Evolutionary conservation across 2,329 filamentous ascomycete species (phyloP).

Genomic region (Aspergillus hortae): DNA sequence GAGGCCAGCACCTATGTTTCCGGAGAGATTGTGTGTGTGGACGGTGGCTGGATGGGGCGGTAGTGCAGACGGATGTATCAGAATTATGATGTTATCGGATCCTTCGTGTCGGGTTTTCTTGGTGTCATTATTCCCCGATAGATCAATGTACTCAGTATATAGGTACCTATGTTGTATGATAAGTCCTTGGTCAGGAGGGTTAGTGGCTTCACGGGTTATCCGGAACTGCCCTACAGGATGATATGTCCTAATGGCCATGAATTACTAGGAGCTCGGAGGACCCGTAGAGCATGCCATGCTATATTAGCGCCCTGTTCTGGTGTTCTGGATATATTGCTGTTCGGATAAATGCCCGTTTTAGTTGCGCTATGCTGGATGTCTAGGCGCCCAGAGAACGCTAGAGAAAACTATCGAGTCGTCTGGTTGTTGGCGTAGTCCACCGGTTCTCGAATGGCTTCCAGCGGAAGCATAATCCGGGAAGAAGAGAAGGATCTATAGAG

Average conservation of each 20-base stretch:
- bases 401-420: background rate
- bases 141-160: background rate
- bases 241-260: background rate
- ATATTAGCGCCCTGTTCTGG: slow-evolving; percentile 2
- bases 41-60: slow-evolving; percentile 91
- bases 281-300: too few relatives aligned
- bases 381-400: background rate
- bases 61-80: slow-evolving; percentile 34
- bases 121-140: background rate
- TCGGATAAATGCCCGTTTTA: background rate
- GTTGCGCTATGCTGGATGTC: background rate
- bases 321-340: slow-evolving; percentile 6
- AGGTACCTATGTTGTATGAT: too few relatives aligned
- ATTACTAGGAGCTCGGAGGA: background rate
- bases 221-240: background rate
- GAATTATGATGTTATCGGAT: background rate
- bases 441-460: background rate
- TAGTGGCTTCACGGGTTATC: background rate
- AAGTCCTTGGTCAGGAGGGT: background rate
- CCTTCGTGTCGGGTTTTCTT: background rate
- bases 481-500: background rate
- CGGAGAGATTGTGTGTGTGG: slow-evolving; percentile 77
- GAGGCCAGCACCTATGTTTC: slow-evolving; percentile 75
- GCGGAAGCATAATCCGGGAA: background rate
- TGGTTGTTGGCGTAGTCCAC: background rate